Evolutionary conservation across 169 alveolate genomes (phyloP).

Genomic region (Babesia microti): DNA sequence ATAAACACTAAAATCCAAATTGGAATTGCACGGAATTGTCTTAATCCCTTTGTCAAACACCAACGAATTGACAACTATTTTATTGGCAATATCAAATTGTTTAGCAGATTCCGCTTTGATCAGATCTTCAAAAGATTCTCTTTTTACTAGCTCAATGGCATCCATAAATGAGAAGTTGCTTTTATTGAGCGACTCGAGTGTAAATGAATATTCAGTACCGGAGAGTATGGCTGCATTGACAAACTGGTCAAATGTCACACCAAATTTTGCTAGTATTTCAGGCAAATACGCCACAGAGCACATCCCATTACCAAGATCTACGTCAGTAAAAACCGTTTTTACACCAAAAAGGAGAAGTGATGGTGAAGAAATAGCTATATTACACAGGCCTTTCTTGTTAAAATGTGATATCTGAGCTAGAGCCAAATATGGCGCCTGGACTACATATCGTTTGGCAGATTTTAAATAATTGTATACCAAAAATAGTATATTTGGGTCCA

Average conservation of each 20-base stretch:
- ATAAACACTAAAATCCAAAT: conserved; percentile 20
- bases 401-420: conserved; percentile 54
- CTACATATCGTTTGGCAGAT: conserved; percentile 38
- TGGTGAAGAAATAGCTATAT: conserved; percentile 54
- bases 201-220: conserved; percentile 62
- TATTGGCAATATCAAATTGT: conserved; percentile 30
- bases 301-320: conserved; percentile 20
- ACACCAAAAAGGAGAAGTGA: conserved; percentile 45
- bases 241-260: conserved; percentile 42
- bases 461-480: conserved; percentile 40
- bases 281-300: conserved; percentile 41
- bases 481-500: conserved; percentile 40
- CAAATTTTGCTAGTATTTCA: conserved; percentile 34
- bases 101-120: conserved; percentile 31
- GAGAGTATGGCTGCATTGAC: conserved; percentile 54
- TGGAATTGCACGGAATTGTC: conserved; percentile 8
- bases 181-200: conserved; percentile 43
- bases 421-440: conserved; percentile 60
- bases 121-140: conserved; percentile 42
- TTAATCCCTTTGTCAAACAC: conserved; percentile 16
- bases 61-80: conserved; percentile 25
- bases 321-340: conserved; percentile 37
- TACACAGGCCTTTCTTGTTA: conserved; percentile 29
- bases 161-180: conserved; percentile 50
- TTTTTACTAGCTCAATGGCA: conserved; percentile 49